These are phyloP conservation scores for Phytophthora europaea DNA, from an alignment of 352 stramenopile species.

Conservation along the genomic window DNA sequence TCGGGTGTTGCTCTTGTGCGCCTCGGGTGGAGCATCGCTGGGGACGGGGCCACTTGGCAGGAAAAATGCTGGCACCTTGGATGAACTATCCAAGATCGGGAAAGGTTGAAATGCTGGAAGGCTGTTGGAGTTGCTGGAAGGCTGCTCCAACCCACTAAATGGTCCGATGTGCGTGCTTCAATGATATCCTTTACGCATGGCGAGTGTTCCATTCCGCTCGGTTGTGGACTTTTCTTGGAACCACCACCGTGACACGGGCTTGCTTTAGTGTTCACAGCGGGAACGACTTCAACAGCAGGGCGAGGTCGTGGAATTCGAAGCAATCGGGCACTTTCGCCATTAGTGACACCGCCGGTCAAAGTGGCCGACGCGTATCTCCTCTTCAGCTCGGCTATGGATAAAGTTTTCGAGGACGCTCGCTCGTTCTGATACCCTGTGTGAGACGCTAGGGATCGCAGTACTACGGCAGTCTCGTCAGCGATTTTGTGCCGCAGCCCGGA, in stretches of 20 bases:
- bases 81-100: background rate
- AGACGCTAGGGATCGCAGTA: background rate
- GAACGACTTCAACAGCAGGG: background rate
- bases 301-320: background rate
- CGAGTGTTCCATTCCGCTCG: background rate
- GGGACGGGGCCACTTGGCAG: background rate
- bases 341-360: background rate
- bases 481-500: slow-evolving; percentile 12
- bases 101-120: background rate
- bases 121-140: background rate
- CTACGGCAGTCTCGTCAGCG: background rate
- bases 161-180: background rate
- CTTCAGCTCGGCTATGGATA: slow-evolving; percentile 11
- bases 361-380: slow-evolving; percentile 2
- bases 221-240: no score
- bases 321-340: background rate
- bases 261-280: background rate
- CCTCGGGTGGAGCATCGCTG: background rate
- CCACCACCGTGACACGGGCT: background rate
- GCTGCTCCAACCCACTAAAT: background rate
- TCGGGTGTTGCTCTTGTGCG: slow-evolving; percentile 17
- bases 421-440: slow-evolving; percentile 15
- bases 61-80: background rate
- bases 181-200: background rate
- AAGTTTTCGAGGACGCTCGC: background rate